These are phyloP conservation scores for Fusarium pseudonygamai DNA, from an alignment of 2,329 filamentous ascomycete species.

Conservation along the genomic window DNA sequence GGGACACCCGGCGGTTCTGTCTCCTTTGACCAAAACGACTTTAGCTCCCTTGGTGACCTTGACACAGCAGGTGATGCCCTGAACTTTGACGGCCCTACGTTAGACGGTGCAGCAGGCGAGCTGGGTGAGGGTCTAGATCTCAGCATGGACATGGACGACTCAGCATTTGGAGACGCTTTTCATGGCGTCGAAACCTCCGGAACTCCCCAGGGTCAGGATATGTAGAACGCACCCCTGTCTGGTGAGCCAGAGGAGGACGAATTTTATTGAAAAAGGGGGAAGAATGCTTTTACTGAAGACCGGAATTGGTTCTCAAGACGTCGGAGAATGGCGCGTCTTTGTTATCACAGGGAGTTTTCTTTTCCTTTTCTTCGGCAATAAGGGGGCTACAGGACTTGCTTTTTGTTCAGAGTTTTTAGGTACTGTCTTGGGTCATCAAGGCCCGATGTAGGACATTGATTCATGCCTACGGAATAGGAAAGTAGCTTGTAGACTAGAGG, in stretches of 20 bases:
- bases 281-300: background rate
- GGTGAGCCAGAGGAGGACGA: background rate
- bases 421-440: conserved; percentile 3
- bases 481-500: conserved; percentile 16
- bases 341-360: conserved; percentile 17
- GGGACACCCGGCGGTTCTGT: conserved; percentile 54
- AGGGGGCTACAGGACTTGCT: conserved; percentile 14
- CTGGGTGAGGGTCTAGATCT: conserved; percentile 67
- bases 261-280: conserved; percentile 5
- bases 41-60: conserved; percentile 70
- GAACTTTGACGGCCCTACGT: conserved; percentile 69
- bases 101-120: conserved; percentile 55
- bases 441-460: conserved; percentile 1
- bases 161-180: conserved; percentile 85
- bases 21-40: conserved; percentile 66
- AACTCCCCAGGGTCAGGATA: conserved; percentile 50
- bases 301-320: conserved; percentile 29
- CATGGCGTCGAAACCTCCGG: conserved; percentile 64
- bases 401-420: conserved; percentile 25
- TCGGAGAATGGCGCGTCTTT: conserved; percentile 41
- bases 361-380: conserved; percentile 13
- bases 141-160: conserved; percentile 77
- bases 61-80: conserved; percentile 78
- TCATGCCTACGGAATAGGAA: background rate
- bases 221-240: conserved; percentile 38